A percentile compares a stretch with the other conserved stretches of the same genome.
phyloP scores from a whole-genome alignment of 768 basidiomycete genomes.

The Antrodiella citrinella region DNA sequence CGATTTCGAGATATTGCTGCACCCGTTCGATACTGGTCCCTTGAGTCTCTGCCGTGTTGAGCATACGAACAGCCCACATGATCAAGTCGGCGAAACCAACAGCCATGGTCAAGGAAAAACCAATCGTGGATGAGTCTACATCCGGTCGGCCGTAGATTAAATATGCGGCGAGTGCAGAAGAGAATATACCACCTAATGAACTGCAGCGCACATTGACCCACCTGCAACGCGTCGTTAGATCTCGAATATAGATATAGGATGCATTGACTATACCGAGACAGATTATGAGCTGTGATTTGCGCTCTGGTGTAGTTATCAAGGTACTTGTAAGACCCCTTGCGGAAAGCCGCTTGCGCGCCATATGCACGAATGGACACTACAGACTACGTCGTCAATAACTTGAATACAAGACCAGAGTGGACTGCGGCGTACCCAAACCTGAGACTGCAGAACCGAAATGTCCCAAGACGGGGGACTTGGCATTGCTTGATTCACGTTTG shows the following conservation, averaged over 20 bases:
- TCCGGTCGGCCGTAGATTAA: constrained; percentile 4
- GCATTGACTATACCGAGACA: not conserved
- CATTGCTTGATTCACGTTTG: constrained; percentile 46
- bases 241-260: too few species aligned
- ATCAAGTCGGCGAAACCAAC: constrained; percentile 51
- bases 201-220: constrained; percentile 7
- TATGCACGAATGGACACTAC: constrained; percentile 10
- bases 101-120: constrained; percentile 33
- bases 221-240: too few species aligned
- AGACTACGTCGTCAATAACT: not conserved
- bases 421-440: constrained; percentile 31
- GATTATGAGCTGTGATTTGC: constrained; percentile 2
- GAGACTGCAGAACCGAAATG: constrained; percentile 44
- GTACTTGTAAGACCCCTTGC: constrained; percentile 1
- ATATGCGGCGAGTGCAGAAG: constrained; percentile 6
- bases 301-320: constrained; percentile 6
- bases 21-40: constrained; percentile 42
- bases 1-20: constrained; percentile 43
- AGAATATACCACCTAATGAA: constrained; percentile 1
- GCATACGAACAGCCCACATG: constrained; percentile 35
- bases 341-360: constrained; percentile 7
- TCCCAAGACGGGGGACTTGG: constrained; percentile 38
- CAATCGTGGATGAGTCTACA: constrained; percentile 28
- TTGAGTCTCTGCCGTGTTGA: constrained; percentile 37
- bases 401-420: not conserved